Conservation (phyloP, 768 basidiomycete genomes). For the Phaeotremella fagi region DNA sequence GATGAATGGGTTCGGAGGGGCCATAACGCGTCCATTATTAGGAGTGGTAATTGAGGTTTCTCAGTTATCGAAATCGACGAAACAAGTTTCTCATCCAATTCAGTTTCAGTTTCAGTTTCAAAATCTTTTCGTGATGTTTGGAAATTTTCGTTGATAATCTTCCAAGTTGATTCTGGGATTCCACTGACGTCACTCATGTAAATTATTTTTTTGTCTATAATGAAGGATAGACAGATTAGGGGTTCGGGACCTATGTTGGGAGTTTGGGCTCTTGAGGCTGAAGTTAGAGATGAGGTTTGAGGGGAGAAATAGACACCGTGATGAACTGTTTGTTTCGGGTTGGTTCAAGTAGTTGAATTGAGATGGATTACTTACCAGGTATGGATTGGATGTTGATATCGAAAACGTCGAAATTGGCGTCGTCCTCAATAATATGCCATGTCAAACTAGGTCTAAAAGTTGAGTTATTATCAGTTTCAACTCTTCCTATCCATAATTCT, state of each 20-base stretch:
- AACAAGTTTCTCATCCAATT: neutral
- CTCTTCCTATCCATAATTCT: too few relatives aligned
- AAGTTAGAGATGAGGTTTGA: neutral
- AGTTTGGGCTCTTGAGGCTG: slow-evolving; percentile 1
- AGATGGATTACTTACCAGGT: slow-evolving; percentile 26
- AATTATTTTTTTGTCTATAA: slow-evolving; percentile 58
- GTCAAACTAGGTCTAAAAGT: slow-evolving; percentile 51
- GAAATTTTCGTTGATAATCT: neutral
- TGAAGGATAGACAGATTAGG: slow-evolving; percentile 47
- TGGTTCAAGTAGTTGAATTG: neutral
- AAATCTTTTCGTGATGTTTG: neutral
- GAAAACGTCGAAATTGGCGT: slow-evolving; percentile 62
- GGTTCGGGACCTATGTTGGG: slow-evolving; percentile 31
- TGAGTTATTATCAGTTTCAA: slow-evolving; percentile 54
- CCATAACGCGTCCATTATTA: slow-evolving; percentile 73
- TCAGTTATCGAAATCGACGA: neutral
- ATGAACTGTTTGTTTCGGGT: slow-evolving; percentile 20
- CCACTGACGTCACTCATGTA: slow-evolving; percentile 80
- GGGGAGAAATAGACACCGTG: slow-evolving; percentile 45
- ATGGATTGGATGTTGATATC: slow-evolving; percentile 46
- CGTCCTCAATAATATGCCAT: slow-evolving; percentile 75
- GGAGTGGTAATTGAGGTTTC: slow-evolving; percentile 46
- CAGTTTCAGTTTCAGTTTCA: neutral
- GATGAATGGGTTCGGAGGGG: slow-evolving; percentile 61
- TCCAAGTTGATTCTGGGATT: slow-evolving; percentile 71